These are phyloP conservation scores for Vigna radiata DNA, from an alignment of 306 rosid genomes.

Conservation along the genomic window DNA sequence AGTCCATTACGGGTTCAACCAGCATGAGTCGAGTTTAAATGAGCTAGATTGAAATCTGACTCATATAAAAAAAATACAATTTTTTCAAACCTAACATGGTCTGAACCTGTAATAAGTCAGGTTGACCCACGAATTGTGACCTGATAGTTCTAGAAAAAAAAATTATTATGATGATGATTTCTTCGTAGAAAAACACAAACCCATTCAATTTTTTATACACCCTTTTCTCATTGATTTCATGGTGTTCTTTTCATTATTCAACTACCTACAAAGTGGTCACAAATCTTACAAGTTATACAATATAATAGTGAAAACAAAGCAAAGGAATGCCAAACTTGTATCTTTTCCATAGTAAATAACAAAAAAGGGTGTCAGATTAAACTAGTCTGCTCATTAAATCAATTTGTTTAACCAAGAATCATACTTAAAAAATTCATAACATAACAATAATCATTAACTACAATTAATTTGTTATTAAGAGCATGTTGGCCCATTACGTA, in stretches of 20 bases:
- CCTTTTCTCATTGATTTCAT: background rate
- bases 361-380: background rate
- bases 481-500: conserved; percentile 19
- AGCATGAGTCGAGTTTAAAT: no score
- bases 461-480: background rate
- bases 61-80: no score
- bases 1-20: no score
- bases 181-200: background rate
- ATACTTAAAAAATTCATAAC: background rate
- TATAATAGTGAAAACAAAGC: conserved; percentile 34
- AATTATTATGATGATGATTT: background rate
- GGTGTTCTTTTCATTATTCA: background rate
- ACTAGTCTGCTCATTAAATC: background rate
- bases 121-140: no score
- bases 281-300: conserved; percentile 5
- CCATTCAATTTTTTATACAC: background rate
- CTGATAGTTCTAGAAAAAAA: no score
- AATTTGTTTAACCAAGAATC: no score
- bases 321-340: background rate
- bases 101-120: no score
- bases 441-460: background rate
- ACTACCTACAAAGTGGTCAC: background rate
- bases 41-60: no score
- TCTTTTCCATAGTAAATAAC: background rate
- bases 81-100: no score